Evolutionary conservation across 1,284 basidiomycete genomes (phyloP).

Genomic region (Leccinum cinnamomeum): DNA sequence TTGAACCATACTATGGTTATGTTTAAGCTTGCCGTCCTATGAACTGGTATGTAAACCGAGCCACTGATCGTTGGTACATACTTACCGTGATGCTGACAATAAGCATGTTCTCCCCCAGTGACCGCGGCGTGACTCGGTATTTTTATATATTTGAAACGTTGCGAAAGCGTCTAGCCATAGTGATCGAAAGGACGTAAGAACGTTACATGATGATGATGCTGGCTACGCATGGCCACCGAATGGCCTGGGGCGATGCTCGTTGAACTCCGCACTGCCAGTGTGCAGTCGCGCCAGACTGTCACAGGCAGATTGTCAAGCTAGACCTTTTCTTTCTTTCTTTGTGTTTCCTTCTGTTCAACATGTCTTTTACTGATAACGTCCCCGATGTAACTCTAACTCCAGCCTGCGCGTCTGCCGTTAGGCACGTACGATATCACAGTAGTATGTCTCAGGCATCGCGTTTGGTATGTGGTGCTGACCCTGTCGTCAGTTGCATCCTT

Average conservation of each 20-base stretch:
- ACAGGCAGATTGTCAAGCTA: neutral
- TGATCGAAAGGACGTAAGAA: slow-evolving; percentile 1
- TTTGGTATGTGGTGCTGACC: slow-evolving; percentile 16
- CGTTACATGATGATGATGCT: neutral
- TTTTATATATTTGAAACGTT: neutral
- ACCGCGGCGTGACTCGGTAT: neutral
- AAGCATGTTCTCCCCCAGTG: no score
- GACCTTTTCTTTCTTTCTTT: neutral
- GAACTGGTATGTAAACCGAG: neutral
- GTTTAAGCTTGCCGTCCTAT: neutral
- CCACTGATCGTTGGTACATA: neutral
- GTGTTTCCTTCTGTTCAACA: neutral
- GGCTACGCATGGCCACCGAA: neutral
- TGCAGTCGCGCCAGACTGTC: neutral
- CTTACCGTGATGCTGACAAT: no score
- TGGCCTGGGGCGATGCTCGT: neutral
- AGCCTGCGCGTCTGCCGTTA: slow-evolving; percentile 10
- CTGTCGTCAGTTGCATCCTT: slow-evolving; percentile 12
- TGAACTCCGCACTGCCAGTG: neutral
- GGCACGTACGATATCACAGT: slow-evolving; percentile 17
- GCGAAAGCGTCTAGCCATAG: neutral
- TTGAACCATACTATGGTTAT: neutral
- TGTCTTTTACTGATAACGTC: neutral
- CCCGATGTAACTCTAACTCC: slow-evolving; percentile 1
- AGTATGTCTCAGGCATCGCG: slow-evolving; percentile 24